A percentile compares a stretch with the other conserved stretches of the same genome.
phyloP scores from a whole-genome alignment of 2,329 filamentous ascomycete genomes.

The Diaporthe sp. region DNA sequence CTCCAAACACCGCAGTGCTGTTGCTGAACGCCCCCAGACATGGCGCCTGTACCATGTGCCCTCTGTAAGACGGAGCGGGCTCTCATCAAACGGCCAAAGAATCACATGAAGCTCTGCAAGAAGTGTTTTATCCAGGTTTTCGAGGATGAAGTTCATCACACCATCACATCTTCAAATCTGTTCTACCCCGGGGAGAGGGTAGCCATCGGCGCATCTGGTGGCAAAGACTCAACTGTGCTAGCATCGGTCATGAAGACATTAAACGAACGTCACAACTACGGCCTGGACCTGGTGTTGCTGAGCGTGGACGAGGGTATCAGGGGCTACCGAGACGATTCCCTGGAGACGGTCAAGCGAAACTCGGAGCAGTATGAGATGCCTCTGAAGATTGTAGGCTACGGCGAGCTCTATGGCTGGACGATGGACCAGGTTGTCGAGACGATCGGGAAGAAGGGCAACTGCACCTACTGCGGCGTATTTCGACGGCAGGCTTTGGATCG shows the following conservation, averaged over 20 bases:
- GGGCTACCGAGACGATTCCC: slow-evolving; percentile 94
- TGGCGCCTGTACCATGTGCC: slow-evolving; percentile 84
- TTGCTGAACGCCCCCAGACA: slow-evolving; percentile 53
- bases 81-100: slow-evolving; percentile 93
- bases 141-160: slow-evolving; percentile 94
- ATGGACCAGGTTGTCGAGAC: slow-evolving; percentile 99
- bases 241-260: slow-evolving; percentile 95
- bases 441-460: slow-evolving; percentile 98
- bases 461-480: slow-evolving; percentile 98
- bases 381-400: slow-evolving; percentile 92
- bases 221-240: slow-evolving; percentile 97
- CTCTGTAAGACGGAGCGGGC: slow-evolving; percentile 84
- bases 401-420: slow-evolving; percentile 96
- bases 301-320: slow-evolving; percentile 98
- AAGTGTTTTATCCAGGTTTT: slow-evolving; percentile 89
- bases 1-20: not conserved
- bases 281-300: slow-evolving; percentile 85
- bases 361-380: slow-evolving; percentile 92
- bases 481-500: slow-evolving; percentile 93
- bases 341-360: slow-evolving; percentile 97
- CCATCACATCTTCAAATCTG: slow-evolving; percentile 84
- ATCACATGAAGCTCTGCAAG: slow-evolving; percentile 93
- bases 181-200: slow-evolving; percentile 88
- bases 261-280: slow-evolving; percentile 91
- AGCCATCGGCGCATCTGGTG: slow-evolving; percentile 95